These are phyloP conservation scores for Iberis amara DNA, from an alignment of 441 rosid species.

Conservation along the genomic window DNA sequence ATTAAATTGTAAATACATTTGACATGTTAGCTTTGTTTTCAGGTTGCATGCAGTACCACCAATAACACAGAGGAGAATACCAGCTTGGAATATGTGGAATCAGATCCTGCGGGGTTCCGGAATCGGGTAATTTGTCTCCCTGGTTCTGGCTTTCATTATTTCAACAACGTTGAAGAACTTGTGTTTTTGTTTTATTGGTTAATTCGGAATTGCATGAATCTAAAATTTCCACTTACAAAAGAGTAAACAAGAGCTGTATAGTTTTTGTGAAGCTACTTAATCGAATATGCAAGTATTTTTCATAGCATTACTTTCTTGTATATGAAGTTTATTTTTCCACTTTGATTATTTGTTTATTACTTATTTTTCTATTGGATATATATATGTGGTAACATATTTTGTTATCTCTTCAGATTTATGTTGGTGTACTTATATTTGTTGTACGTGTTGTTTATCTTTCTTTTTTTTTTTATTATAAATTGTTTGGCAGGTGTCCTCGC, in stretches of 20 bases:
- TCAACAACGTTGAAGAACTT: neutral
- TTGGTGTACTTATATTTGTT: slow-evolving; percentile 1
- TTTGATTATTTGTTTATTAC: neutral
- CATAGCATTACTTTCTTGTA: neutral
- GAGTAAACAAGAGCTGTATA: neutral
- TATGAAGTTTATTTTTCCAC: slow-evolving; percentile 6
- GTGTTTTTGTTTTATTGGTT: neutral
- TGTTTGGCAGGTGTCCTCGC: slow-evolving; percentile 54
- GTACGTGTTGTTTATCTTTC: neutral
- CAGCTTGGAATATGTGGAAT: slow-evolving; percentile 48
- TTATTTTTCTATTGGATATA: neutral
- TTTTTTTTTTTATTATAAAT: slow-evolving; percentile 7
- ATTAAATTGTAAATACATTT: slow-evolving; percentile 21
- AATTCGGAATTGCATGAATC: slow-evolving; percentile 1
- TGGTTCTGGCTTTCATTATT: slow-evolving; percentile 15
- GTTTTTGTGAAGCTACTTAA: neutral
- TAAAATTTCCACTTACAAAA: slow-evolving; percentile 1
- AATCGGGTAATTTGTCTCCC: slow-evolving; percentile 50
- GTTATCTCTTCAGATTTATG: slow-evolving; percentile 17
- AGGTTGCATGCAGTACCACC: slow-evolving; percentile 45
- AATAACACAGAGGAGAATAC: slow-evolving; percentile 54
- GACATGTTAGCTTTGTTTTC: slow-evolving; percentile 31
- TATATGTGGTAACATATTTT: slow-evolving; percentile 5
- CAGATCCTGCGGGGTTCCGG: slow-evolving; percentile 76
- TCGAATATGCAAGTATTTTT: slow-evolving; percentile 1